phyloP scores from a whole-genome alignment of 2,329 filamentous ascomycete genomes.

The Incumbomyces lentus region DNA sequence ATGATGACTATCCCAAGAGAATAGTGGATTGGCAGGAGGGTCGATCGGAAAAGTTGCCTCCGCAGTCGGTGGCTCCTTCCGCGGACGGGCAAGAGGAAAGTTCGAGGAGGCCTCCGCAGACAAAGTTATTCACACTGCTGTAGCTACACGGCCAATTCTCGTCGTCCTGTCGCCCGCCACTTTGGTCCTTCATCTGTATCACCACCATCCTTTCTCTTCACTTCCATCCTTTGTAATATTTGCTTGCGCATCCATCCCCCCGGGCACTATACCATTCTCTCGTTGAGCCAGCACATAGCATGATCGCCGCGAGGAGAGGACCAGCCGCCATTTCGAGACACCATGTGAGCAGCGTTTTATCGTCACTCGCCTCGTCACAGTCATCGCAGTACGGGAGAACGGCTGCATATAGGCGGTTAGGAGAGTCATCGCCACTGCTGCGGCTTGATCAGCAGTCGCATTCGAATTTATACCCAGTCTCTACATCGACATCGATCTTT shows the following conservation, averaged over 20 bases:
- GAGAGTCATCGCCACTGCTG: not conserved
- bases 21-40: not conserved
- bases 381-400: constrained; percentile 5
- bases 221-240: not conserved
- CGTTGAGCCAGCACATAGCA: constrained; percentile 14
- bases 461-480: not conserved
- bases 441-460: not conserved
- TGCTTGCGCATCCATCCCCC: not conserved
- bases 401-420: constrained; percentile 5
- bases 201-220: not conserved
- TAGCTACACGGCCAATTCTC: not conserved
- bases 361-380: constrained; percentile 12
- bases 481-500: constrained; percentile 4
- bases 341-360: constrained; percentile 17
- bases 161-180: not conserved
- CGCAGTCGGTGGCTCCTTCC: not conserved
- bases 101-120: constrained; percentile 4
- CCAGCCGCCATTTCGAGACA: constrained; percentile 16
- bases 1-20: not conserved
- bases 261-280: not conserved
- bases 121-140: not conserved
- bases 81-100: not conserved
- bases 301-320: constrained; percentile 17
- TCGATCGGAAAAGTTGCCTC: not conserved
- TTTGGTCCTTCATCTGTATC: constrained; percentile 1